These are phyloP conservation scores for Chloranthus sessilifolius DNA, from an alignment of 164 flowering plant genomes.

Conservation along the genomic window DNA sequence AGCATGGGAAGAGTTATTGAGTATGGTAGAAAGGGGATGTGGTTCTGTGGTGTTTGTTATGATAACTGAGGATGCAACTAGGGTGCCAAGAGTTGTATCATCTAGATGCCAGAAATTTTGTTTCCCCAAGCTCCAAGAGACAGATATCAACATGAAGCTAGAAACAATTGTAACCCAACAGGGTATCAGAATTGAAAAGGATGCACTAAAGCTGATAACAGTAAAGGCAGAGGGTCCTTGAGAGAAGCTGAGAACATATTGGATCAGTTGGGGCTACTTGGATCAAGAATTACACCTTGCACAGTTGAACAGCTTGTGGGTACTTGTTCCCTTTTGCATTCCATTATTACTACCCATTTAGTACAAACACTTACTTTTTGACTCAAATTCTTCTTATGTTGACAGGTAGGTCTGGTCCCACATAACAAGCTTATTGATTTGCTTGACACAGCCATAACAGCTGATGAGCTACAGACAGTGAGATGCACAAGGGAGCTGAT, in stretches of 20 bases:
- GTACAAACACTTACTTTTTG: background rate
- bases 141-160: conserved; percentile 22
- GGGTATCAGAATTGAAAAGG: conserved; percentile 22
- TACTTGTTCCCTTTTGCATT: conserved; percentile 3
- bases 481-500: conserved; percentile 22
- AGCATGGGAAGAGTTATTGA: conserved; percentile 33
- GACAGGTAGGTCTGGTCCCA: conserved; percentile 36
- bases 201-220: conserved; percentile 28
- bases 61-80: conserved; percentile 18
- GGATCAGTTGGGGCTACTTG: conserved; percentile 31
- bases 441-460: conserved; percentile 23
- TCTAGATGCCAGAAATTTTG: conserved; percentile 38
- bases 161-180: conserved; percentile 24
- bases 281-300: conserved; percentile 24
- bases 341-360: background rate
- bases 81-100: conserved; percentile 18
- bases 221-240: conserved; percentile 34
- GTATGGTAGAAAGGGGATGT: conserved; percentile 10
- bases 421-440: conserved; percentile 19
- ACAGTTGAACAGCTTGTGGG: conserved; percentile 35
- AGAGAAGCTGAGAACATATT: conserved; percentile 38
- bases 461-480: conserved; percentile 23
- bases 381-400: background rate
- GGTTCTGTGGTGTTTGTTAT: conserved; percentile 22
- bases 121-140: conserved; percentile 29